A percentile compares a stretch with the other conserved stretches of the same genome.
Conservation (phyloP, 306 rosid species). For the Carpinus fangiana region DNA sequence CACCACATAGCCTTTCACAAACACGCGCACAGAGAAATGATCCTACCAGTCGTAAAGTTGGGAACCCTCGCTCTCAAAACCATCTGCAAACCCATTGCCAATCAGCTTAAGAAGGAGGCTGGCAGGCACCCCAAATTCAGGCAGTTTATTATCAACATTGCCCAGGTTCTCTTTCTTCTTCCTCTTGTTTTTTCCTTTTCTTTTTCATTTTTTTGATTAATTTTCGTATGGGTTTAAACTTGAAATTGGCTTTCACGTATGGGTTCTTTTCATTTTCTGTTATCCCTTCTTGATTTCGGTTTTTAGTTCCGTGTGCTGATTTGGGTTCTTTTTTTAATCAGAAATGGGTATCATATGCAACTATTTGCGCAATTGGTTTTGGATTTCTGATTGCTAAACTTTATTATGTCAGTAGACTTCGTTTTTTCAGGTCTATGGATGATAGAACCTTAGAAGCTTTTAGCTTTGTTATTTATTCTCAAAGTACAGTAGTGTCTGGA, state of each 20-base stretch:
- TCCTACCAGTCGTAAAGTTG: slow-evolving; percentile 43
- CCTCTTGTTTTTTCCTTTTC: neutral
- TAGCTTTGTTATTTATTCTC: no score
- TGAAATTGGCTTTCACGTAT: neutral
- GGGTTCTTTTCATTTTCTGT: neutral
- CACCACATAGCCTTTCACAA: neutral
- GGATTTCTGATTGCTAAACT: no score
- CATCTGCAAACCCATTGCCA: slow-evolving; percentile 44
- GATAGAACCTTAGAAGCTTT: no score
- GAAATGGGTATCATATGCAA: neutral
- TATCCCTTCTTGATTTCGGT: neutral
- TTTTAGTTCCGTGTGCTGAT: neutral
- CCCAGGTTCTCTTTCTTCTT: slow-evolving; percentile 36
- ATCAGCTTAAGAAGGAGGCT: slow-evolving; percentile 50
- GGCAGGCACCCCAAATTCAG: slow-evolving; percentile 51
- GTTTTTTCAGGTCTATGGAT: no score
- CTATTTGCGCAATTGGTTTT: neutral
- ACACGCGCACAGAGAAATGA: slow-evolving; percentile 24
- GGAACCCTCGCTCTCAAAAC: slow-evolving; percentile 47
- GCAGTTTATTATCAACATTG: slow-evolving; percentile 37
- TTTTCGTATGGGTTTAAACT: neutral
- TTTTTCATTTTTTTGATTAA: neutral
- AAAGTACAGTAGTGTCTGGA: no score
- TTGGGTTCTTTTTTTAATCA: neutral
- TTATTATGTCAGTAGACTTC: no score